These are phyloP conservation scores for Alternaria triticina DNA, from an alignment of 2,329 filamentous ascomycete species.

Conservation along the genomic window DNA sequence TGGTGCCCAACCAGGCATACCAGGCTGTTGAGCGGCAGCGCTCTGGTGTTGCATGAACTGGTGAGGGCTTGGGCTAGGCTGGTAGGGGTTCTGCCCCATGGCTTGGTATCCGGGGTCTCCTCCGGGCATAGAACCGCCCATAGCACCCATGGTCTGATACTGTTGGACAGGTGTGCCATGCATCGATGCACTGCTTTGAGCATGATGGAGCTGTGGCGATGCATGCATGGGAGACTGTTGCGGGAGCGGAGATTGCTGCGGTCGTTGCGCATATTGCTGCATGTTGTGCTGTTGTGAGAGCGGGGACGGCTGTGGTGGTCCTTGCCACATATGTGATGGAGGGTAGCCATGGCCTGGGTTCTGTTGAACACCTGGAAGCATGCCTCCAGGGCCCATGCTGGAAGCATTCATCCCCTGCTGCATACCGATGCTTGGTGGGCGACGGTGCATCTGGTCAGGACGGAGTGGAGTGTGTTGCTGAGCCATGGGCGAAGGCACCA, in stretches of 20 bases:
- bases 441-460: constrained; percentile 68
- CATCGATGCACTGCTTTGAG: constrained; percentile 52
- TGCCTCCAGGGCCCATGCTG: constrained; percentile 47
- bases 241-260: constrained; percentile 52
- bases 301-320: constrained; percentile 56
- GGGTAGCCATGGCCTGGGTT: constrained; percentile 55
- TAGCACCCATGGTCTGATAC: constrained; percentile 55
- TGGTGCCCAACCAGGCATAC: constrained; percentile 60
- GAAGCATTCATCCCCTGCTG: constrained; percentile 17
- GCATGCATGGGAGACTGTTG: constrained; percentile 59
- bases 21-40: constrained; percentile 54
- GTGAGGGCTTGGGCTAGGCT: constrained; percentile 55
- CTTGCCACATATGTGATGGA: constrained; percentile 58
- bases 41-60: constrained; percentile 55
- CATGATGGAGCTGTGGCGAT: constrained; percentile 56
- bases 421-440: constrained; percentile 63
- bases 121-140: constrained; percentile 38
- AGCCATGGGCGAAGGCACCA: constrained; percentile 76
- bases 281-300: constrained; percentile 55
- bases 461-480: constrained; percentile 67
- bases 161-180: constrained; percentile 52
- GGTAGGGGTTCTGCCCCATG: constrained; percentile 59
- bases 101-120: constrained; percentile 49
- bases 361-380: constrained; percentile 48
- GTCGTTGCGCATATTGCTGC: constrained; percentile 53